Conservation (phyloP, 208 protist genomes). For the Plasmodiophora brassicae region DNA sequence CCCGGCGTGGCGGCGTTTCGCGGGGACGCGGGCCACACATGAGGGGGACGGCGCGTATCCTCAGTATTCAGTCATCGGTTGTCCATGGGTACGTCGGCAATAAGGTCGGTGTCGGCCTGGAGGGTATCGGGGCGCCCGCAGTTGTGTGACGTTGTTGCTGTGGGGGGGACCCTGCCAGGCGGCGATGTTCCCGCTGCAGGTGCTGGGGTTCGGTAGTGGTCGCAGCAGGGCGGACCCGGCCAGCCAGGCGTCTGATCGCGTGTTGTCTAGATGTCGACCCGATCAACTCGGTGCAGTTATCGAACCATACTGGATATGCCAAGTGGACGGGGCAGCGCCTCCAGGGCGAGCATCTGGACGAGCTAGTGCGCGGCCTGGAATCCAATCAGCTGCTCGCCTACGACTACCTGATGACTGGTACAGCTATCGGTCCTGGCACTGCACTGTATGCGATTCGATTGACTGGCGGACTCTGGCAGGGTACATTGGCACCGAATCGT, state of each 20-base stretch:
- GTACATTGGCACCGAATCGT: neutral
- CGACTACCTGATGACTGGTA: neutral
- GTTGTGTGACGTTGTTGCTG: neutral
- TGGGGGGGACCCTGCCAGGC: neutral
- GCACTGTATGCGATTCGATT: neutral
- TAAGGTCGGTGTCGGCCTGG: neutral
- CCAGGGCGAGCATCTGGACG: neutral
- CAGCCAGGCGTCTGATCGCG: no score
- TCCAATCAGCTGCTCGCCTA: neutral
- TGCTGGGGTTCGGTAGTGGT: neutral
- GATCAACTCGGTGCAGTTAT: neutral
- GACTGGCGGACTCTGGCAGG: neutral
- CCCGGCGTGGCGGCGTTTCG: no score
- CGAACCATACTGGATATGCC: neutral
- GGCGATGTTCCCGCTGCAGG: constrained; percentile 8
- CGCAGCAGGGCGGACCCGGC: no score
- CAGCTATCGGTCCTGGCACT: neutral
- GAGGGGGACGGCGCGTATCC: no score
- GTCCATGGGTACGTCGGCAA: constrained; percentile 30
- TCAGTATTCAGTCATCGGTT: neutral
- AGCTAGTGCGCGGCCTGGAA: neutral
- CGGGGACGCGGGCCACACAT: no score
- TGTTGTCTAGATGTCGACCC: neutral
- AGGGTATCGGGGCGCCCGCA: neutral
- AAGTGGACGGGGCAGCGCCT: neutral